Conservation (phyloP, 2,329 filamentous ascomycete genomes). For the Herpotrichia juniperi region DNA sequence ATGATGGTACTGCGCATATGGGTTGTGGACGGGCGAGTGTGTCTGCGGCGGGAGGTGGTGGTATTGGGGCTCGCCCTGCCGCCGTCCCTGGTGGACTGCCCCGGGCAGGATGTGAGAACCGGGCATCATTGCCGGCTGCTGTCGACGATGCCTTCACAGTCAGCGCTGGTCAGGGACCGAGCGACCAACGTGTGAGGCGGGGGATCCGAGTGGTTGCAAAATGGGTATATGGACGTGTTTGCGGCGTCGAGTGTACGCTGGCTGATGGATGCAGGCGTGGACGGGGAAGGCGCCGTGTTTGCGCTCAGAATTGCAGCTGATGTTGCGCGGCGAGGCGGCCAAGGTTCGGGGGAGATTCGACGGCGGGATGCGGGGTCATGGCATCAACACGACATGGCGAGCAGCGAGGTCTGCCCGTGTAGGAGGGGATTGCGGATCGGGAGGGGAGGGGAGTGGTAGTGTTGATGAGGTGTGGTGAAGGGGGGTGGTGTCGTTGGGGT, state of each 20-base stretch:
- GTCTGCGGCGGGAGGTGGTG: constrained; percentile 40
- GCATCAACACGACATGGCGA: constrained; percentile 43
- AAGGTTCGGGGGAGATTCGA: constrained; percentile 11
- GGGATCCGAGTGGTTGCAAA: constrained; percentile 7
- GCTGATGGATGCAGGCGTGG: constrained; percentile 8
- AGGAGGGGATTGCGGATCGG: constrained; percentile 7
- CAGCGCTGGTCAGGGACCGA: constrained; percentile 44
- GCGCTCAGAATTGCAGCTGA: constrained; percentile 33
- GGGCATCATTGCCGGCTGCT: constrained; percentile 74
- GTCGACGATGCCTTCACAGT: constrained; percentile 46
- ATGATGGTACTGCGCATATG: constrained; percentile 45
- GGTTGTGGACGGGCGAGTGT: constrained; percentile 46
- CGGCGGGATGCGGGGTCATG: constrained; percentile 34
- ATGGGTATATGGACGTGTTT: constrained; percentile 2
- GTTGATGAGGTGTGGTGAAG: constrained; percentile 6
- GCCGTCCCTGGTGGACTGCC: constrained; percentile 47
- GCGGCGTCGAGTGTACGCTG: constrained; percentile 9
- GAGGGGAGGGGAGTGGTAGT: background rate
- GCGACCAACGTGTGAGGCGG: constrained; percentile 47
- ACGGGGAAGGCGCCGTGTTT: background rate
- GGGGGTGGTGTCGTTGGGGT: constrained; percentile 3
- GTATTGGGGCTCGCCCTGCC: constrained; percentile 48
- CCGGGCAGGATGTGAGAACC: constrained; percentile 60
- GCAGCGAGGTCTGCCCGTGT: constrained; percentile 34
- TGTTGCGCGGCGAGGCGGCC: constrained; percentile 35